A percentile compares a stretch with the other conserved stretches of the same genome.
Conservation (phyloP, 1,139 yeast species). For the Blastobotrys elegans region DNA sequence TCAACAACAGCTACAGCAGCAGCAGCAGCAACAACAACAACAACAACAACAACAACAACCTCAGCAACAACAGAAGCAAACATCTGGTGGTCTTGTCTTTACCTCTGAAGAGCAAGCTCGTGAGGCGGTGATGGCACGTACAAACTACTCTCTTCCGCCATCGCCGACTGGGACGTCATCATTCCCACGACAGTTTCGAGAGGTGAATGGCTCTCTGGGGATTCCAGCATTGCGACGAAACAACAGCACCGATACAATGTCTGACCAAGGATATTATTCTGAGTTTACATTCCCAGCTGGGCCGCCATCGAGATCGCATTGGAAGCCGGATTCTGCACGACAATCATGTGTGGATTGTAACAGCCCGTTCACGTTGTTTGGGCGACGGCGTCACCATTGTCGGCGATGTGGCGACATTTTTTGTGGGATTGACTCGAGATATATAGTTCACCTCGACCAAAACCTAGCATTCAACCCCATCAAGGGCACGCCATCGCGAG, state of each 20-base stretch:
- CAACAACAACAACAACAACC: neutral
- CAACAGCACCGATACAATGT: conserved; percentile 12
- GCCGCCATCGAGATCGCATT: conserved; percentile 42
- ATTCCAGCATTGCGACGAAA: conserved; percentile 77
- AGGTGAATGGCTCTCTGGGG: conserved; percentile 76
- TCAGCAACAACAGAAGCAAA: neutral
- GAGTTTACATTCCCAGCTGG: conserved; percentile 7
- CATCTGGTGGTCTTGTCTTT: conserved; percentile 4
- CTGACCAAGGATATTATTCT: neutral
- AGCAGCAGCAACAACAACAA: neutral
- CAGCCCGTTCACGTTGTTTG: conserved; percentile 38
- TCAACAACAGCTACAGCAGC: neutral
- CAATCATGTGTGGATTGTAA: conserved; percentile 65
- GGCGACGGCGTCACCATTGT: conserved; percentile 87
- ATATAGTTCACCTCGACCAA: conserved; percentile 56
- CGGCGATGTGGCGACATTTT: conserved; percentile 90
- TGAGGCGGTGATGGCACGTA: conserved; percentile 7
- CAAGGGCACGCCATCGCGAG: conserved; percentile 62
- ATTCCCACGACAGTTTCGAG: conserved; percentile 8
- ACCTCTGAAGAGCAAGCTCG: conserved; percentile 12
- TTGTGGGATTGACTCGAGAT: conserved; percentile 60
- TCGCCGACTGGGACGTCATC: conserved; percentile 12
- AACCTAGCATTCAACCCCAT: conserved; percentile 68
- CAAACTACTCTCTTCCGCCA: conserved; percentile 19
- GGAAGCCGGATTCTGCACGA: conserved; percentile 70